phyloP scores from a whole-genome alignment of 352 stramenopile species.

The Phytophthora pisi region DNA sequence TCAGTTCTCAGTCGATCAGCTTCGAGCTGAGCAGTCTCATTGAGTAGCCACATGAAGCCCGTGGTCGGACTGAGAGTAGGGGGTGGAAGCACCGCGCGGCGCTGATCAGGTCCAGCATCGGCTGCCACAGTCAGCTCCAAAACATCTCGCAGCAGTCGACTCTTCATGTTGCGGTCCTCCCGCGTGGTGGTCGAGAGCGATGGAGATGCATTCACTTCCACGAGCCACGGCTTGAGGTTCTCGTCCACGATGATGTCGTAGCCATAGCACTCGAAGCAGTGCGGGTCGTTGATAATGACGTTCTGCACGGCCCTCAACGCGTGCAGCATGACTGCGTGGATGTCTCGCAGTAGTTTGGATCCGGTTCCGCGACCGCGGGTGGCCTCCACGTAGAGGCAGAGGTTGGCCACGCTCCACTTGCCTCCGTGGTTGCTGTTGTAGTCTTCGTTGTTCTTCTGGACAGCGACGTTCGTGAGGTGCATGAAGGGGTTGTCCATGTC shows the following conservation, averaged over 20 bases:
- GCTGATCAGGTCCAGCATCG: conserved; percentile 53
- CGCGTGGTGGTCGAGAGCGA: conserved; percentile 74
- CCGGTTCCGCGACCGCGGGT: conserved; percentile 57
- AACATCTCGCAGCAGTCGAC: conserved; percentile 69
- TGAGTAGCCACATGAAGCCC: conserved; percentile 77
- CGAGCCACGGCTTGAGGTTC: conserved; percentile 92
- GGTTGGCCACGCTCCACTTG: conserved; percentile 91
- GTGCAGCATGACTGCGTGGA: conserved; percentile 87
- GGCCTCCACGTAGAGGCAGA: conserved; percentile 86
- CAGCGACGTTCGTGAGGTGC: conserved; percentile 90
- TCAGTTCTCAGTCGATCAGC: conserved; percentile 51
- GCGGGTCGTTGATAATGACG: conserved; percentile 93
- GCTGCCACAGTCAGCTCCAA: conserved; percentile 64
- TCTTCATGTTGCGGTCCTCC: conserved; percentile 85
- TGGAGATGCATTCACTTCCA: conserved; percentile 88
- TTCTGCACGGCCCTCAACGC: conserved; percentile 88
- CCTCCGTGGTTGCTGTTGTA: conserved; percentile 92
- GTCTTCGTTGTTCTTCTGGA: conserved; percentile 92
- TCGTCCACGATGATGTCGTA: conserved; percentile 95
- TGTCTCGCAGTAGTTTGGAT: conserved; percentile 67
- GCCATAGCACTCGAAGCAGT: conserved; percentile 96
- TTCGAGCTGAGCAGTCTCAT: conserved; percentile 63
- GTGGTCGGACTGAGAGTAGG: conserved; percentile 61
- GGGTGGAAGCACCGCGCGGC: conserved; percentile 39
- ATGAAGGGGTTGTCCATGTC: conserved; percentile 93